A percentile compares a stretch with the other conserved stretches of the same genome.
Evolutionary conservation across 192 early-diverging fungal genomes (phyloP).

Genomic region (Allomyces arbusculus): DNA sequence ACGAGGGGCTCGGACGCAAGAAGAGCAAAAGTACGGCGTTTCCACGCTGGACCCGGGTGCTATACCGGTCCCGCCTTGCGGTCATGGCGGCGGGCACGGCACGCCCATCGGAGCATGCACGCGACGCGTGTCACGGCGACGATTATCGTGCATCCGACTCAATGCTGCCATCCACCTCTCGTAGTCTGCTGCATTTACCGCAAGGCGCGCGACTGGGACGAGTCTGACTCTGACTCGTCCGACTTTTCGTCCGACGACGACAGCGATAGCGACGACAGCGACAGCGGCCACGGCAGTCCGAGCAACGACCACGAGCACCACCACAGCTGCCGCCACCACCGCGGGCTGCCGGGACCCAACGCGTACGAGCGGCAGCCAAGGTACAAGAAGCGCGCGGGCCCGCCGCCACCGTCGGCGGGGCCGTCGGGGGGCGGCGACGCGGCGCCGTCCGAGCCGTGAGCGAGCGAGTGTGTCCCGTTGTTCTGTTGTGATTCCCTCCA

Average conservation of each 20-base stretch:
- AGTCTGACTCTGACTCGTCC: conserved; percentile 20
- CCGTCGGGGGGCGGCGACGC: not conserved
- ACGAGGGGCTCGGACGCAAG: conserved; percentile 19
- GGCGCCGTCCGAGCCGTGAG: too few species aligned
- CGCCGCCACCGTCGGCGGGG: not conserved
- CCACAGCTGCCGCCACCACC: not conserved
- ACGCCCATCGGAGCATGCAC: too few species aligned
- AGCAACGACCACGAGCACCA: conserved; percentile 2
- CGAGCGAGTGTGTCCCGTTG: too few species aligned
- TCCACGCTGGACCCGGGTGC: too few species aligned
- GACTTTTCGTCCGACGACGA: conserved; percentile 4
- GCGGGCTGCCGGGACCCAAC: conserved; percentile 10
- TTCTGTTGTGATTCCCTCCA: too few species aligned
- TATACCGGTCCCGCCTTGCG: too few species aligned
- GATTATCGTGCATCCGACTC: too few species aligned
- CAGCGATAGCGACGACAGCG: conserved; percentile 4
- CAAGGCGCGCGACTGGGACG: conserved; percentile 16
- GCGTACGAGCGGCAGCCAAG: conserved; percentile 22
- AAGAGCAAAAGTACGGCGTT: conserved; percentile 12
- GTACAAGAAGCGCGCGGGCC: conserved; percentile 1
- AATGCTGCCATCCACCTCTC: not conserved
- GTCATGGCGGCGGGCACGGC: too few species aligned
- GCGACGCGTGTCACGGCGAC: too few species aligned
- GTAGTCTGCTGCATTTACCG: conserved; percentile 25
- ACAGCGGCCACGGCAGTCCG: not conserved